Evolutionary conservation across 345 rosid species (phyloP).

Genomic region (Rhodamnia rubescens): DNA sequence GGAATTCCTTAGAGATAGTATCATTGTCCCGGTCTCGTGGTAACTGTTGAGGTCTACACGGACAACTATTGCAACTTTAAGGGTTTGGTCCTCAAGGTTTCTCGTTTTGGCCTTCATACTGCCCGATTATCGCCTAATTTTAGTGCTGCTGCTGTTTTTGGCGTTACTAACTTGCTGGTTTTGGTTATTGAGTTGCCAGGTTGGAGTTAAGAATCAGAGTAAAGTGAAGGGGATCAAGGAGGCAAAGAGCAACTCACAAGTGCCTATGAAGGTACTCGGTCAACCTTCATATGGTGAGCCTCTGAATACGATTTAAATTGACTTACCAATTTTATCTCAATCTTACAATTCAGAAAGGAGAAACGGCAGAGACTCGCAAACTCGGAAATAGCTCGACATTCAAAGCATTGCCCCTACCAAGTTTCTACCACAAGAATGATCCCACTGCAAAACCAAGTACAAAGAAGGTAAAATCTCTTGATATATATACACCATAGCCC

Average conservation of each 20-base stretch:
- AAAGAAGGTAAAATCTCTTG: not conserved
- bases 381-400: slow-evolving; percentile 10
- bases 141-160: not conserved
- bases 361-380: not conserved
- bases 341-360: not conserved
- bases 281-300: not conserved
- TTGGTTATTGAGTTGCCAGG: not conserved
- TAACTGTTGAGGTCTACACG: not conserved
- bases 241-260: slow-evolving; percentile 2
- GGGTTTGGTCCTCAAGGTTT: not conserved
- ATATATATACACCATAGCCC: not conserved
- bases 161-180: not conserved
- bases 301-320: not conserved
- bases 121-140: no score
- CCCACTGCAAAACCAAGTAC: not conserved
- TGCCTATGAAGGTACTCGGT: not conserved
- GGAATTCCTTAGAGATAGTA: not conserved
- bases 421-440: slow-evolving; percentile 10
- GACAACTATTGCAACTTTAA: not conserved
- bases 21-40: not conserved
- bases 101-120: not conserved
- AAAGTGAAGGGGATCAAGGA: not conserved
- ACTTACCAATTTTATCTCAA: not conserved
- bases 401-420: slow-evolving; percentile 27
- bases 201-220: not conserved